Percentiles rank a stretch among this genome's conserved stretches.
Conservation (phyloP, 768 basidiomycete species). For the Cubamyces sp. region DNA sequence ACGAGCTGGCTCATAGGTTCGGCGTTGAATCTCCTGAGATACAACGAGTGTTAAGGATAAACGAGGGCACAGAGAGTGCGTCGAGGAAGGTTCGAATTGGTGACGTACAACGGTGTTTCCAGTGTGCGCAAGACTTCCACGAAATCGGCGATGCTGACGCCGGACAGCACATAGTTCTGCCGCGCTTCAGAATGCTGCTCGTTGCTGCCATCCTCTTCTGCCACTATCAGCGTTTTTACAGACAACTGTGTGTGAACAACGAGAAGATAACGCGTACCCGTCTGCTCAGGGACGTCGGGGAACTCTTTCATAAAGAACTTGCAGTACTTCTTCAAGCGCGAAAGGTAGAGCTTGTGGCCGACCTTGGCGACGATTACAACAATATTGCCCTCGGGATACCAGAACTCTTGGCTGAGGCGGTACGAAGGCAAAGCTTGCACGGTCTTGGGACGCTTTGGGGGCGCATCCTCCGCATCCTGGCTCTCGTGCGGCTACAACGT, state of each 20-base stretch:
- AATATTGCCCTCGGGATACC: conserved; percentile 40
- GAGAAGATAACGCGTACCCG: too few species aligned
- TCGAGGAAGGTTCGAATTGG: too few species aligned
- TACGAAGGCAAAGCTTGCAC: neutral
- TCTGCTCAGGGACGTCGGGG: neutral
- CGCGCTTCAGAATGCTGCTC: too few species aligned
- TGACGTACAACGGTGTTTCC: neutral
- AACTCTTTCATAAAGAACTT: conserved; percentile 34
- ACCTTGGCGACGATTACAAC: conserved; percentile 37
- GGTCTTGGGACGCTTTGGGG: neutral
- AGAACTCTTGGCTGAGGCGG: conserved; percentile 24
- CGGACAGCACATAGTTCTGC: neutral
- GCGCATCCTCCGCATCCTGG: too few species aligned
- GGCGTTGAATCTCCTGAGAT: neutral
- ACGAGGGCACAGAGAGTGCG: too few species aligned
- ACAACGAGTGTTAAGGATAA: too few species aligned
- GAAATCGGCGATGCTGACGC: neutral
- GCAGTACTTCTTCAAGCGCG: conserved; percentile 35
- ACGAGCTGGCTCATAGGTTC: neutral
- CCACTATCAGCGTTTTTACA: too few species aligned
- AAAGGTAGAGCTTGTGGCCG: conserved; percentile 40
- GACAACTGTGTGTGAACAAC: too few species aligned
- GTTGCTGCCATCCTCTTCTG: too few species aligned
- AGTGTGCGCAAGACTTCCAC: neutral
- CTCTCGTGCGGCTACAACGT: too few species aligned